Evolutionary conservation across 352 stramenopile species (phyloP), one percentile per base, ranked within the genome.

Genomic region (Phytophthora citricola): DNA sequence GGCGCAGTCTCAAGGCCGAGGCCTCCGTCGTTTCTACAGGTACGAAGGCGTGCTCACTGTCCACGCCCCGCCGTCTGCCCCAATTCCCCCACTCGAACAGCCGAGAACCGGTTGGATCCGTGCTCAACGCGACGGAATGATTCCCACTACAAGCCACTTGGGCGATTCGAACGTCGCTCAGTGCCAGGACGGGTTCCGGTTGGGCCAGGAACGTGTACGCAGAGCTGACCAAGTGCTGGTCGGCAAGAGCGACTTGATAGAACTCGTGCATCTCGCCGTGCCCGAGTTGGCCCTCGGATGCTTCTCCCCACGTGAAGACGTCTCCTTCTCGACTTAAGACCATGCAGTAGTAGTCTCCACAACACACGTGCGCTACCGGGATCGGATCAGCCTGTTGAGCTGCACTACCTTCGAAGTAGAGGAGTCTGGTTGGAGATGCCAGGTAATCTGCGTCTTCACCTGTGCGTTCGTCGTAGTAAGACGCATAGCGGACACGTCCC

Each of bases 81-180:
- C 85, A 92, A 58, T 83, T 89, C 2, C 85, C 85, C 85, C 85
- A 93, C 58, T 91, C 79, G 27, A 85, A 90, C 26, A 93, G 39
- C 4, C 68, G 59, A 1, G 69, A 73, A 12, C 84, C 69, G 0
- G 39, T 34, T 15, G 66, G 70, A 1, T 32, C 48, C 24, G 48
- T 59, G 15, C 66, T 76, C 11, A 93, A 63, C 3, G 83, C 83
- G 17, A 78, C 69, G 20, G 75, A 87, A 49, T 90, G 83, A 45
- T 91, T 93, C 45, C 77, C 80, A 41, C 64, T 57, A 46, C 81
- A 91, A 5, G 73, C 73, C 15, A 93, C 64, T 50, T 89, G 73
- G 1, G 66, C 50, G 12, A 93, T 57, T 12, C 58, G 53, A 10
- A 72, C 44, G 15, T 87, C 59, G 53, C 63, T 86, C 32, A 91